Evolutionary conservation across 1,139 yeast genomes (phyloP).

Genomic region (Blastobotrys indianensis): DNA sequence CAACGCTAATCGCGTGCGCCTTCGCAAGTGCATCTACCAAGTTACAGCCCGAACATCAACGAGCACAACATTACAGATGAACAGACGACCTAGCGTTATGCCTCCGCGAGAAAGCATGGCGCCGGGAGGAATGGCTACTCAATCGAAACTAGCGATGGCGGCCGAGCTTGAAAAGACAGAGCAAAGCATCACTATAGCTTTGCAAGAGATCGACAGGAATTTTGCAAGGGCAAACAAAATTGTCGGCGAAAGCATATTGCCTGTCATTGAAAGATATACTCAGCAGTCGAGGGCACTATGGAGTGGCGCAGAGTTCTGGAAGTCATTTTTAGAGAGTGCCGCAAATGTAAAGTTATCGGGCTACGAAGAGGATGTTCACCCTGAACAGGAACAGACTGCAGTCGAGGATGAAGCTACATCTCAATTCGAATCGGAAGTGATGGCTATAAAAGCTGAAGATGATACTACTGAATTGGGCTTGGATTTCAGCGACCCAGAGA

Average conservation of each 20-base stretch:
- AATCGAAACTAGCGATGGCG: conserved; percentile 21
- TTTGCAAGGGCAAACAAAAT: conserved; percentile 58
- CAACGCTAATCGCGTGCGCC: no score
- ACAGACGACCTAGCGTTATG: conserved; percentile 12
- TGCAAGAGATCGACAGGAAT: conserved; percentile 76
- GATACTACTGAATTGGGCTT: conserved; percentile 1
- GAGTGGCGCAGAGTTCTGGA: conserved; percentile 61
- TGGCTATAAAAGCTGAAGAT: conserved; percentile 1
- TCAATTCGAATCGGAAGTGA: conserved; percentile 3
- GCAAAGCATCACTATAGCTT: conserved; percentile 69
- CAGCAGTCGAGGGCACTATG: conserved; percentile 50
- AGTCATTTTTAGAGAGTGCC: conserved; percentile 65
- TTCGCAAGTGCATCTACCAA: no score
- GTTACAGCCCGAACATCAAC: no score
- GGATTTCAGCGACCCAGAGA: conserved; percentile 1
- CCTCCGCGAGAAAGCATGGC: conserved; percentile 13
- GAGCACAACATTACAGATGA: neutral
- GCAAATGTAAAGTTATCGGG: conserved; percentile 62
- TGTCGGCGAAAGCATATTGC: conserved; percentile 56
- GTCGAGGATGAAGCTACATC: neutral
- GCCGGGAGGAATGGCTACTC: conserved; percentile 3
- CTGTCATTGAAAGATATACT: conserved; percentile 56
- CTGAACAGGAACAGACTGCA: conserved; percentile 1
- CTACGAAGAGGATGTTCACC: conserved; percentile 43
- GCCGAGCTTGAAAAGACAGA: conserved; percentile 67